Base-by-base conservation (phyloP, 75 land plant species). In the Sequoiadendron giganteum region DNA sequence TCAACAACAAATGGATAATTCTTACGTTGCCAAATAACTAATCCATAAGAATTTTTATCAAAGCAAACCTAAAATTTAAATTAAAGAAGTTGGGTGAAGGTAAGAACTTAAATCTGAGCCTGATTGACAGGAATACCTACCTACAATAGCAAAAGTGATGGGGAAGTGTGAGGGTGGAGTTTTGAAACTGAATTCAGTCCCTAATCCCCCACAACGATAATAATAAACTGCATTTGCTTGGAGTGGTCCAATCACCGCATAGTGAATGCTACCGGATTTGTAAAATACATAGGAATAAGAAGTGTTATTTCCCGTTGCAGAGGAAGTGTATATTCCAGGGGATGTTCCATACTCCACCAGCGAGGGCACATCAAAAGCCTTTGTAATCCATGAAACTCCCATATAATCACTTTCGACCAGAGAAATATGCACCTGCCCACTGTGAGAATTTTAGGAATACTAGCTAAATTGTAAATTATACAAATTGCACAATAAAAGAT, bases 181-280 rank as follows among this genome's bases (percentile, higher is more conserved):
- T 84, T 84, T 91, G 91, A 97, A 92, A 32, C 81, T 86, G 88
- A 90, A 96, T 81, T 95, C 95, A 10, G 89, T 86, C 1, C 58
- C 28, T 40, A 87, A 89, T 43, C 87, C 79, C 85, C 97, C 95
- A 87, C 91, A 93, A 32, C 90, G 86, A 72, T 97, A 97, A 84
- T 91, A 96, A 70, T 96, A 97, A 3, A 88, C 82, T 4, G 99
- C 90, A 79, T 34, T 84, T 9, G 92, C 87, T 34, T 91, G 73
- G 83, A 97, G 87, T 4, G 97, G 96, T 21, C 96, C 95, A 14
- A 97, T 91, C 38, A 88, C 87, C 21, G 90, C 95, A 88, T 97
- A 88, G 86, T 96, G 94, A 47, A 97, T 95, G 4, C 84, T 79
- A 15, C 95, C 95, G n/a, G 99, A 97, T 28, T 56, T 87, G 88